These are phyloP conservation scores for Grosmannia penicillata DNA, from an alignment of 2,329 filamentous ascomycete genomes.

Conservation along the genomic window DNA sequence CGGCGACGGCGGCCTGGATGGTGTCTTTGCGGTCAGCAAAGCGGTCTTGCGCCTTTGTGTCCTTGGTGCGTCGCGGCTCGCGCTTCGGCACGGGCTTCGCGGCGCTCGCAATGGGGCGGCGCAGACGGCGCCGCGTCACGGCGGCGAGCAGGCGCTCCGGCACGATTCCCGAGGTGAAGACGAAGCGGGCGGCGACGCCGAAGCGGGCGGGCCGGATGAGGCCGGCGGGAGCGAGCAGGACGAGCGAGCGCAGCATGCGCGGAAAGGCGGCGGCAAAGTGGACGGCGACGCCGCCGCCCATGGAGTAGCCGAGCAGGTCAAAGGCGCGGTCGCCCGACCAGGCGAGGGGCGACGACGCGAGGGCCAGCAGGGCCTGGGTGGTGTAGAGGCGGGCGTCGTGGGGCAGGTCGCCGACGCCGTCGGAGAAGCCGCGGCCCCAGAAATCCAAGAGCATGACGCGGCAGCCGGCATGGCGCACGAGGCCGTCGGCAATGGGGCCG, in stretches of 20 bases:
- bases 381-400: conserved; percentile 63
- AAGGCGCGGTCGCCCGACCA: conserved; percentile 50
- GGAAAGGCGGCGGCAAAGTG: conserved; percentile 64
- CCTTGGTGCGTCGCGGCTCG: too few relatives aligned
- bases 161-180: conserved; percentile 40
- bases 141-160: conserved; percentile 35
- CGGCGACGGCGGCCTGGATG: neutral
- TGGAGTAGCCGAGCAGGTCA: conserved; percentile 62
- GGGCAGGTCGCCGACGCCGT: conserved; percentile 48
- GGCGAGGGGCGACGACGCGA: conserved; percentile 53
- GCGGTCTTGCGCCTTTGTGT: too few relatives aligned
- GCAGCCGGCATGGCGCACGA: conserved; percentile 50
- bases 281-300: conserved; percentile 65
- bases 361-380: conserved; percentile 54
- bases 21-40: neutral
- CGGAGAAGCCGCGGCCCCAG: conserved; percentile 54
- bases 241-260: conserved; percentile 49
- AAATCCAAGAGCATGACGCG: conserved; percentile 71
- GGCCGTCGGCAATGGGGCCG: conserved; percentile 46
- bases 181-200: conserved; percentile 29
- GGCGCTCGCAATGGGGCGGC: conserved; percentile 30
- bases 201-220: conserved; percentile 47
- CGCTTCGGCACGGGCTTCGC: conserved; percentile 1
- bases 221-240: conserved; percentile 68
- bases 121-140: conserved; percentile 32